Evolutionary conservation across 345 rosid species (phyloP), one percentile per base, ranked within the genome.

Genomic region (Salix caprea): DNA sequence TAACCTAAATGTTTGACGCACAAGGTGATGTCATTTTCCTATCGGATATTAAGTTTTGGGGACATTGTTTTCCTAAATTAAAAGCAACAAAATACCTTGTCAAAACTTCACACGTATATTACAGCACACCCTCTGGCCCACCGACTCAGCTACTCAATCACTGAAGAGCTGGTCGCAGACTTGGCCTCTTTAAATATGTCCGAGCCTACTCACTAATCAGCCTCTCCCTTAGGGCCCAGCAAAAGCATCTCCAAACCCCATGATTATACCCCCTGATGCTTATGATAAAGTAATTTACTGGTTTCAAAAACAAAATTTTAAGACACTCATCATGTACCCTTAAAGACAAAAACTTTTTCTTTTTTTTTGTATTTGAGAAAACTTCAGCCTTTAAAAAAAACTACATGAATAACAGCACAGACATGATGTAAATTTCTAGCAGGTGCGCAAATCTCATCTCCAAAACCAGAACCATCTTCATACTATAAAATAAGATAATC

Each of bases 121-220:
- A 34, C 36, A 34, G 36, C 52, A 5, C 32, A 30, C 30, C 30
- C 18, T 11, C 68, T 75, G 78, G 66, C 24, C 78, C 78, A 67
- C 67, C 37, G 39, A 23, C 28, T 16, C 42, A 46, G 39, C 71
- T 61, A 24, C 52, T 2, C 36, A 13, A 6, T 32, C 69, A 65
- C n/a, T 23, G 54, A 67, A 61, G 48, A 68, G 54, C 66, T 40
- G 66, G 54, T 34, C 50, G 23, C 54, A 67, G 15, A 52, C 23
- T 5, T 15, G 28, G 54, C 6, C 68, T 67, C 37, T 65, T 75
- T 67, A 70, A 58, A 34, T n/a, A 76, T 21, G 68, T 14, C 9
- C 10, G 69, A 52, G 19, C 42, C 24, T 69, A 44, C 61, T 70
- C 36, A 1, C 30, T 52, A 15, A 64, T 24, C 46, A 6, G 18